These are phyloP conservation scores for Colletotrichum liaoningense DNA, from an alignment of 2,329 filamentous ascomycete species.

Conservation along the genomic window DNA sequence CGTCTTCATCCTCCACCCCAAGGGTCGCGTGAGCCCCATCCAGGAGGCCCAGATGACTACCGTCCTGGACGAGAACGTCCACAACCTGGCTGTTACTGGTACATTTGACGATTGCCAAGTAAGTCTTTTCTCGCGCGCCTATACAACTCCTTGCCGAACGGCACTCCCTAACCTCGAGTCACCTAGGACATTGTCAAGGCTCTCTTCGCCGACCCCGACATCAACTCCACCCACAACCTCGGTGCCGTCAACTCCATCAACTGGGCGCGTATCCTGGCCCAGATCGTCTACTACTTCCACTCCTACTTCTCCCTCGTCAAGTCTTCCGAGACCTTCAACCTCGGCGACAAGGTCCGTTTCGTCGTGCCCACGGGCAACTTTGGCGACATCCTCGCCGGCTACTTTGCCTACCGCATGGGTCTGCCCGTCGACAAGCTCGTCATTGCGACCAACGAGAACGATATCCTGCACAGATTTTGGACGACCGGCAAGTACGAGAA, in stretches of 20 bases:
- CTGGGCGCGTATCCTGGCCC: constrained; percentile 92
- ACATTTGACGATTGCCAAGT: constrained; percentile 97
- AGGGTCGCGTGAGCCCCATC: constrained; percentile 89
- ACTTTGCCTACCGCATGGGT: constrained; percentile 92
- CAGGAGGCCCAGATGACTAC: constrained; percentile 99
- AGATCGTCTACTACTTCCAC: constrained; percentile 97
- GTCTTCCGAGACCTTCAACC: constrained; percentile 66
- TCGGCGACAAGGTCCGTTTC: constrained; percentile 80
- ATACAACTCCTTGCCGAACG: background rate
- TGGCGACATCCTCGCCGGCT: constrained; percentile 92
- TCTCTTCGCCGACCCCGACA: constrained; percentile 86
- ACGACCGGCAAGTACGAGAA: constrained; percentile 91
- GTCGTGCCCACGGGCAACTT: constrained; percentile 97
- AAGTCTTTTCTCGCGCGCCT: constrained; percentile 33
- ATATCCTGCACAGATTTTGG: constrained; percentile 97
- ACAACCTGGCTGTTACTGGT: constrained; percentile 89
- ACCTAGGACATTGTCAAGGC: constrained; percentile 88
- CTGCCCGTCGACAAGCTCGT: constrained; percentile 89
- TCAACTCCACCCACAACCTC: constrained; percentile 85
- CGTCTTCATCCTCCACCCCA: constrained; percentile 93
- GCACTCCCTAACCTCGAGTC: background rate
- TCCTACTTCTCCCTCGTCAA: constrained; percentile 86
- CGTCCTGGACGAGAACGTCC: constrained; percentile 88
- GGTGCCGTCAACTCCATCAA: constrained; percentile 98
- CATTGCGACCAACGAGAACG: constrained; percentile 96